Base-by-base conservation (phyloP, 176 grass and related monocot species). In the Canna indica region DNA sequence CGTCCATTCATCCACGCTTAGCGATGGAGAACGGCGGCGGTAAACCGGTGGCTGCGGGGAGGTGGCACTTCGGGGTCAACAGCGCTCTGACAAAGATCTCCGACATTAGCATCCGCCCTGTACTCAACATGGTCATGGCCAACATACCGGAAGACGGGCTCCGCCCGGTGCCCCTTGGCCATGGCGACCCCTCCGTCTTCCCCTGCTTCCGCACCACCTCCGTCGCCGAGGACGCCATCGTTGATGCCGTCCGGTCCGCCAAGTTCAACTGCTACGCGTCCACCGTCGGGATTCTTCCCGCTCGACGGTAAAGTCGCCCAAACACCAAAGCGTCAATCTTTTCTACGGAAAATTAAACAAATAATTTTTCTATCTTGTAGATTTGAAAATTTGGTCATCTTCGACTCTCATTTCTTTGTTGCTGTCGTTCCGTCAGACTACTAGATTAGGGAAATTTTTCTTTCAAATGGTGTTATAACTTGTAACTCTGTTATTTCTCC, bases 181-280 rank as follows among this genome's bases (percentile, higher is more conserved):
- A 76, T 25, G 91, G 87, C 33, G 85, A 96, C 57, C 91, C 91
- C 42, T 82, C 91, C 15, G 50, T 68, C 11, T 84, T 73, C 67
- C 83, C 85, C 58, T 88, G 82, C 83, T 96, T 86, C 82, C 76
- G 85, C 31, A 88, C 91, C 36, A 47, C 85, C 33, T 64, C 73
- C 0, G 80, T 73, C 18, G 91, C 91, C 3, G 91, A 82, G 80
- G 87, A 88, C 41, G 87, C 87, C 70, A 53, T 96, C 50, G 85
- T 86, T 47, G 80, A 82, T 17, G 85, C 83, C 7, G 77, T 96
- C 72, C 70, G 71, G 22, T 86, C 88, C 60, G 46, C 71, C 28
- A 14, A 75, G 68, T 80, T 78, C 80, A 88, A 91, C 75, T 71
- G 81, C 8, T 96, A 96, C 78, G 26, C 83, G 13, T 65, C 26